These are phyloP conservation scores for Cucurbitaria berberidis DNA, from an alignment of 2,329 filamentous ascomycete species.

Conservation along the genomic window DNA sequence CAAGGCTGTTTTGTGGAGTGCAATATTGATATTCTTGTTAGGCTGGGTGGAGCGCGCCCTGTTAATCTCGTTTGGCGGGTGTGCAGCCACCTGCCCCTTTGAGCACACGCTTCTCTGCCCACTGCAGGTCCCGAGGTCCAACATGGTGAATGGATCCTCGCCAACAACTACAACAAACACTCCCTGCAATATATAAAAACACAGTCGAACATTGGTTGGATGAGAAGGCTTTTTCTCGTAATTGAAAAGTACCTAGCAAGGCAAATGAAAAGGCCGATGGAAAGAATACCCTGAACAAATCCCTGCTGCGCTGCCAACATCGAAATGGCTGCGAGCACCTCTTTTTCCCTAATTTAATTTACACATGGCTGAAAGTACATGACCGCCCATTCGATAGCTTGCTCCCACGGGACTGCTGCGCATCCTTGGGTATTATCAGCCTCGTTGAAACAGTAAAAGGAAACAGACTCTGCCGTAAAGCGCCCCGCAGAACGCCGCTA, in stretches of 20 bases:
- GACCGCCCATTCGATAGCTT: slow-evolving; percentile 34
- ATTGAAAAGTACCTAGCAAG: slow-evolving; percentile 35
- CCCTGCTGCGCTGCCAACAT: slow-evolving; percentile 36
- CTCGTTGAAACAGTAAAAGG: slow-evolving; percentile 40
- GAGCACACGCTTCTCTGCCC: slow-evolving; percentile 10
- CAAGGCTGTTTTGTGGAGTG: slow-evolving; percentile 11
- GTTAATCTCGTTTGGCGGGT: slow-evolving; percentile 33
- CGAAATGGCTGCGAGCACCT: slow-evolving; percentile 34
- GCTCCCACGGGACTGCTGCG: slow-evolving; percentile 36
- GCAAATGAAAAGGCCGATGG: slow-evolving; percentile 29
- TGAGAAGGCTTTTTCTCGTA: slow-evolving; percentile 34
- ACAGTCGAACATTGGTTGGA: slow-evolving; percentile 5
- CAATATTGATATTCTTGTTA: slow-evolving; percentile 23
- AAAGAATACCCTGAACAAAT: slow-evolving; percentile 28
- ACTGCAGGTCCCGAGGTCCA: no score
- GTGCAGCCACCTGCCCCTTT: slow-evolving; percentile 15
- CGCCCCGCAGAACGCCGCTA: slow-evolving; percentile 48
- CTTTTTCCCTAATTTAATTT: slow-evolving; percentile 49
- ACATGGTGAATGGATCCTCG: not conserved
- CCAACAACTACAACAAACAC: not conserved
- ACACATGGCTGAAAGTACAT: slow-evolving; percentile 50
- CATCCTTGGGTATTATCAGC: slow-evolving; percentile 48
- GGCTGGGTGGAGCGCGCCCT: slow-evolving; percentile 23
- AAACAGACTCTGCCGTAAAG: slow-evolving; percentile 46
- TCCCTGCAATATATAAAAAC: no score